Base-by-base conservation (phyloP, 2,329 filamentous ascomycete species). In the Elsinoe perseae region DNA sequence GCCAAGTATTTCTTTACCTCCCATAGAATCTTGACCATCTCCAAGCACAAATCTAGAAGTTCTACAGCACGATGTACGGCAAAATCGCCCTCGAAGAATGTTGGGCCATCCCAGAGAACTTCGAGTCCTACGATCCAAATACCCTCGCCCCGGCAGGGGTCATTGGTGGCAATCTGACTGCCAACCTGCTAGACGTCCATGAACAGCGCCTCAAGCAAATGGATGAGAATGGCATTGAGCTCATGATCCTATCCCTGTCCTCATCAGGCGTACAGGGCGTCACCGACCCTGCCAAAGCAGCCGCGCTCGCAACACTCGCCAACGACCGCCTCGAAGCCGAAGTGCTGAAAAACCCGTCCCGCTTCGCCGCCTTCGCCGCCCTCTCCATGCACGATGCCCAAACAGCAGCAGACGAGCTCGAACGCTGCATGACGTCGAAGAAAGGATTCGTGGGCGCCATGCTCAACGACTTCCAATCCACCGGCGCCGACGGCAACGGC, bases 381-480 rank as follows among this genome's bases (percentile, higher is more conserved):
- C 62, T 71, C 12, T 65, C 69, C 5, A 64, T 70, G 59, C 58
- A 61, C 6, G 57, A 67, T 7, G 66, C 68, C 9, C 52, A 62
- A n/a, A 66, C 61, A 16, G 64, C 63, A 16, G 69, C 66, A 1
- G 54, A 59, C 21, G 69, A 71, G 54, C 64, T 71, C 7, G 62
- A 64, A 30, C 62, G 69, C 54, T 64, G 62, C 30, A 64, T 70
- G 9, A 65, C 64, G 52, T 20, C 48, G 28, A 43, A 66, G 16
- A 61, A 65, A 9, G 65, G 66, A 7, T 69, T 70, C 55, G 65
- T 69, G 1, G 69, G 69, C 2, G 68, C 68, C 2, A 61, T 71
- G 20, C 65, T 71, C 57, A 68, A 70, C 58, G 69, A 69, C 56
- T 68, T 70, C 54, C 48, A 52, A 36, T 27, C 48, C 48, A 30